Percentiles rank a stretch among this genome's conserved stretches.
Conservation (phyloP, 2,329 filamentous ascomycete species). For the Phoma sp. region DNA sequence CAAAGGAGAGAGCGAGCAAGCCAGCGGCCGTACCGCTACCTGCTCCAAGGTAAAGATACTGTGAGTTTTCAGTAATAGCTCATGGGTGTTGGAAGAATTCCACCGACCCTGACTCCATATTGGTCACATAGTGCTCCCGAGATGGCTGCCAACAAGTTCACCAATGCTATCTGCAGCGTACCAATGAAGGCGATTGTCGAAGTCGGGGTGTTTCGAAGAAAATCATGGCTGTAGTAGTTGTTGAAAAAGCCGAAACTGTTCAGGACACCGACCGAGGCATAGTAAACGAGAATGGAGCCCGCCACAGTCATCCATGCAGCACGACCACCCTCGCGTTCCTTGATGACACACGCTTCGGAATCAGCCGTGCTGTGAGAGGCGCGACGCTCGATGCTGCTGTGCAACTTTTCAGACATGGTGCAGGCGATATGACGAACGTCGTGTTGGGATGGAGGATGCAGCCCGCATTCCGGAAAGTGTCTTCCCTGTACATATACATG, state of each 20-base stretch:
- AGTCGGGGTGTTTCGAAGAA: slow-evolving; percentile 38
- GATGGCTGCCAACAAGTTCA: slow-evolving; percentile 63
- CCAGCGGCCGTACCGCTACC: slow-evolving; percentile 28
- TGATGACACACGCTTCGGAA: slow-evolving; percentile 34
- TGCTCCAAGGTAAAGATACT: slow-evolving; percentile 39
- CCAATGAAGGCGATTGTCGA: slow-evolving; percentile 54
- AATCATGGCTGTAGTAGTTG: slow-evolving; percentile 50
- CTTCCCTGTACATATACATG: slow-evolving; percentile 19
- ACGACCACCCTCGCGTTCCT: slow-evolving; percentile 23
- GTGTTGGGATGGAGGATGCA: slow-evolving; percentile 4
- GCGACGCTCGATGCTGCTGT: slow-evolving; percentile 12
- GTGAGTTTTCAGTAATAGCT: slow-evolving; percentile 25
- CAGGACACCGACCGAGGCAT: slow-evolving; percentile 50
- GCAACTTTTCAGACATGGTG: slow-evolving; percentile 25
- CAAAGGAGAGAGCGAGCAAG: slow-evolving; percentile 36
- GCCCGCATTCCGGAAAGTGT: slow-evolving; percentile 14
- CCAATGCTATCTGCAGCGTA: slow-evolving; percentile 51
- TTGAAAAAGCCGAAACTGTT: slow-evolving; percentile 55
- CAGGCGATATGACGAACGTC: slow-evolving; percentile 14
- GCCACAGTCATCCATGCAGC: slow-evolving; percentile 44
- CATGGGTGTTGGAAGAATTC: slow-evolving; percentile 20
- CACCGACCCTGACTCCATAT: slow-evolving; percentile 61
- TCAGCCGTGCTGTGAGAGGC: slow-evolving; percentile 21
- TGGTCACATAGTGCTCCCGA: slow-evolving; percentile 68
- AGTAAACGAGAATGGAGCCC: slow-evolving; percentile 48